Conservation (phyloP, 176 grass and related monocot species). For the Oryza meridionalis region DNA sequence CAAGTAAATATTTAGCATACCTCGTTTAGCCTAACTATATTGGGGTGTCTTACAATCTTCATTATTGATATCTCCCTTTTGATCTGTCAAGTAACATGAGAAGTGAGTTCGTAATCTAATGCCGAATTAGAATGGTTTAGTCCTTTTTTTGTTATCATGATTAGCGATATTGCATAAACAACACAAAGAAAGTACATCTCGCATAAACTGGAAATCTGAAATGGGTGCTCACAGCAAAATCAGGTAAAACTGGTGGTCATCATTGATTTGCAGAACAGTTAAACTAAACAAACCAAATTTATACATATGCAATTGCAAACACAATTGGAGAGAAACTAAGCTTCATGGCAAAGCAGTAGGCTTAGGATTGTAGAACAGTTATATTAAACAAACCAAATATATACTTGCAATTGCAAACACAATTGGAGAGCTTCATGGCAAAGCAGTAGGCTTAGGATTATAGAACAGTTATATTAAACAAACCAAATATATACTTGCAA, state of each 20-base stretch:
- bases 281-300: background rate
- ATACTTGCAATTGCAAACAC: background rate
- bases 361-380: background rate
- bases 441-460: background rate
- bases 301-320: background rate
- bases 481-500: background rate
- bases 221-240: background rate
- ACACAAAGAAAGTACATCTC: background rate
- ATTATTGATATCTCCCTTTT: constrained; percentile 99
- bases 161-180: background rate
- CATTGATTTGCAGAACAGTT: background rate
- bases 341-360: background rate
- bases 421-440: background rate
- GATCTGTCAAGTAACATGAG: constrained; percentile 53
- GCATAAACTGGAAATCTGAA: background rate
- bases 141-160: background rate
- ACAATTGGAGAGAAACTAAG: background rate
- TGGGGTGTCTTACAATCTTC: constrained; percentile 94
- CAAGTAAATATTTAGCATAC: constrained; percentile 33
- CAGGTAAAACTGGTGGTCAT: background rate
- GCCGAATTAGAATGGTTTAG: background rate
- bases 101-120: background rate
- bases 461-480: background rate
- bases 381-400: background rate
- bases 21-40: constrained; percentile 89